These are phyloP conservation scores for Fraxinus quadrangulata DNA, from an alignment of 257 asterid species.

Conservation along the genomic window DNA sequence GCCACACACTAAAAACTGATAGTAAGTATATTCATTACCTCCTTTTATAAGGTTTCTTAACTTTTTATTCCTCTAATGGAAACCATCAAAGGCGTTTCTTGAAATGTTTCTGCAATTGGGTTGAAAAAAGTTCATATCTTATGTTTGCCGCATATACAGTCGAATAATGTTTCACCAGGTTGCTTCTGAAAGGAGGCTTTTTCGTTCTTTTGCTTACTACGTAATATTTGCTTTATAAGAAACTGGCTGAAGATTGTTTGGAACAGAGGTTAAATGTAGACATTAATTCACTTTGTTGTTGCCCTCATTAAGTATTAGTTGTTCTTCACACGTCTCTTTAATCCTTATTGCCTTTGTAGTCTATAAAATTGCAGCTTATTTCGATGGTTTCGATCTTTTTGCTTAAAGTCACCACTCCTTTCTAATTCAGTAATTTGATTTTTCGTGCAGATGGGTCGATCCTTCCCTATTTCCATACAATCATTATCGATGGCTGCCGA, in stretches of 20 bases:
- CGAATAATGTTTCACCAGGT: neutral
- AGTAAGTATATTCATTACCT: neutral
- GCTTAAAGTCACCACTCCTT: neutral
- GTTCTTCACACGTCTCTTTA: neutral
- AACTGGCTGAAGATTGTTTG: neutral
- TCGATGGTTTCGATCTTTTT: neutral
- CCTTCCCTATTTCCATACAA: conserved; percentile 72
- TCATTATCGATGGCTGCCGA: conserved; percentile 88
- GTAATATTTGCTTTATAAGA: no score
- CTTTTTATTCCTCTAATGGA: neutral
- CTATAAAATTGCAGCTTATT: no score
- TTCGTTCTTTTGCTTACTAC: neutral
- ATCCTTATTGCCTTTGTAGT: neutral
- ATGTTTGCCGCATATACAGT: neutral
- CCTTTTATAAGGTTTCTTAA: neutral
- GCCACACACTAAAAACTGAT: no score
- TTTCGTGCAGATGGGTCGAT: conserved; percentile 81
- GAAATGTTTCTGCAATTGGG: neutral
- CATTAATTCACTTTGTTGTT: no score
- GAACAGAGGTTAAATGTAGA: no score
- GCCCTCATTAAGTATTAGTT: no score
- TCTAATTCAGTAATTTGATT: conserved; percentile 23
- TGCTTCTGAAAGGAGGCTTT: neutral
- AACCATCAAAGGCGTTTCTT: neutral
- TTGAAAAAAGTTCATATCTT: neutral